Evolutionary conservation across 495 filamentous ascomycete species (phyloP).

Genomic region (Physcia stellaris): DNA sequence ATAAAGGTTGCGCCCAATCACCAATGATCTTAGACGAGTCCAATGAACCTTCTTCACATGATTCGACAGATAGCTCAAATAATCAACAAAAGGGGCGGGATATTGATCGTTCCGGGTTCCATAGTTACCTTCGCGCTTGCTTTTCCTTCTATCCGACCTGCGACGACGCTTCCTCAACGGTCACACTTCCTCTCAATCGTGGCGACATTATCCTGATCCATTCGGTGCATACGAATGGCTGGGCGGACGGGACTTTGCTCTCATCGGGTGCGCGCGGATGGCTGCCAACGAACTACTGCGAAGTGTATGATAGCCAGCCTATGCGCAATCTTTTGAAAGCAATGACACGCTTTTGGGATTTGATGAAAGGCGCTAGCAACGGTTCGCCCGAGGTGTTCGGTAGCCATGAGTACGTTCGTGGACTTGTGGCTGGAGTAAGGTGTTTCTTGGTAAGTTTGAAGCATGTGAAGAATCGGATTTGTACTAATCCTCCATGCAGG

Average conservation of each 20-base stretch:
- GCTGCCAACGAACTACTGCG: constrained; percentile 98
- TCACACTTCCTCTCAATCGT: constrained; percentile 75
- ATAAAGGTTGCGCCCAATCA: constrained; percentile 43
- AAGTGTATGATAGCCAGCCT: constrained; percentile 75
- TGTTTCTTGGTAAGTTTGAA: constrained; percentile 70
- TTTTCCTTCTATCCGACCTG: constrained; percentile 79
- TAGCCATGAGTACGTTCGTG: constrained; percentile 81
- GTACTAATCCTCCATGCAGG: constrained; percentile 48
- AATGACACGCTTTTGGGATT: constrained; percentile 83
- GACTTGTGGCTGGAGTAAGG: constrained; percentile 84
- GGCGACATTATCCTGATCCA: constrained; percentile 92
- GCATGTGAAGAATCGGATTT: too few relatives aligned
- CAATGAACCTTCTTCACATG: constrained; percentile 17
- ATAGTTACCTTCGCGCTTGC: constrained; percentile 92
- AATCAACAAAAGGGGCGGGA: constrained; percentile 35
- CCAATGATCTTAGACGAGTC: constrained; percentile 17
- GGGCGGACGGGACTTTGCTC: constrained; percentile 95
- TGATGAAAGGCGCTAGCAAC: constrained; percentile 56
- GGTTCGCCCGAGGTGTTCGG: constrained; percentile 58
- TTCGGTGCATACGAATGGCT: constrained; percentile 95
- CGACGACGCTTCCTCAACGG: constrained; percentile 56
- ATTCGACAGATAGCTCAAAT: constrained; percentile 49
- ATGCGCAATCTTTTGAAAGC: constrained; percentile 79
- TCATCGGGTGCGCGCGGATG: constrained; percentile 81
- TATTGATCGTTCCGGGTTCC: constrained; percentile 52